Evolutionary conservation across 257 asterid species (phyloP).

Genomic region (Henckelia pumila): DNA sequence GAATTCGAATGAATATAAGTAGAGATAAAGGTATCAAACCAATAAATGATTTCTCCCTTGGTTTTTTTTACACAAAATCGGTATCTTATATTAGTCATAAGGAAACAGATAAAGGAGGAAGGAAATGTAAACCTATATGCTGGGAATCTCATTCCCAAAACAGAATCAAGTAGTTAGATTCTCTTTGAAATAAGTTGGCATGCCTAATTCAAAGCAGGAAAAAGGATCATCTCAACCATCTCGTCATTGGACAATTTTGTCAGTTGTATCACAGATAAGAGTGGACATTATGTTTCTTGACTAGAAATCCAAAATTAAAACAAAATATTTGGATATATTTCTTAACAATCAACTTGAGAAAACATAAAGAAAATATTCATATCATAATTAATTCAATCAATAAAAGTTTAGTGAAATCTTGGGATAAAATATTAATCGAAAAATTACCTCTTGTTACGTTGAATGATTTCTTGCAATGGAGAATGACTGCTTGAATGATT

Average conservation of each 20-base stretch:
- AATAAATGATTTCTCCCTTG: slow-evolving; percentile 49
- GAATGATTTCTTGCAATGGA: slow-evolving; percentile 87
- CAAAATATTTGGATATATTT: neutral
- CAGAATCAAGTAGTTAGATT: slow-evolving; percentile 40
- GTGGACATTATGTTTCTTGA: neutral
- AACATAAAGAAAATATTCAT: neutral
- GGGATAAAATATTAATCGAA: neutral
- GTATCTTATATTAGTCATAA: slow-evolving; percentile 7
- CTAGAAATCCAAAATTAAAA: neutral
- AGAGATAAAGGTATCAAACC: slow-evolving; percentile 39
- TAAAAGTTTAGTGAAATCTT: neutral
- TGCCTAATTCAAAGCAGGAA: slow-evolving; percentile 43
- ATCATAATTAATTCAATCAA: too few relatives aligned
- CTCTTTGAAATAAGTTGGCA: slow-evolving; percentile 35
- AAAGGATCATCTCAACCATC: slow-evolving; percentile 42
- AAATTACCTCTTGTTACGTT: slow-evolving; percentile 64
- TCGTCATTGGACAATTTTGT: slow-evolving; percentile 32
- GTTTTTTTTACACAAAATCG: slow-evolving; percentile 8
- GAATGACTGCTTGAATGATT: slow-evolving; percentile 77
- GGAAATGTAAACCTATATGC: slow-evolving; percentile 35
- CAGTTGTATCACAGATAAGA: slow-evolving; percentile 26
- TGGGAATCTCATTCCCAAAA: slow-evolving; percentile 44
- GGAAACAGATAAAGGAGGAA: neutral
- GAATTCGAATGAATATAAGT: slow-evolving; percentile 35
- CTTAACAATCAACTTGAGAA: neutral